phyloP scores from a whole-genome alignment of 2,329 filamentous ascomycete species.

The Cadophora sp. region DNA sequence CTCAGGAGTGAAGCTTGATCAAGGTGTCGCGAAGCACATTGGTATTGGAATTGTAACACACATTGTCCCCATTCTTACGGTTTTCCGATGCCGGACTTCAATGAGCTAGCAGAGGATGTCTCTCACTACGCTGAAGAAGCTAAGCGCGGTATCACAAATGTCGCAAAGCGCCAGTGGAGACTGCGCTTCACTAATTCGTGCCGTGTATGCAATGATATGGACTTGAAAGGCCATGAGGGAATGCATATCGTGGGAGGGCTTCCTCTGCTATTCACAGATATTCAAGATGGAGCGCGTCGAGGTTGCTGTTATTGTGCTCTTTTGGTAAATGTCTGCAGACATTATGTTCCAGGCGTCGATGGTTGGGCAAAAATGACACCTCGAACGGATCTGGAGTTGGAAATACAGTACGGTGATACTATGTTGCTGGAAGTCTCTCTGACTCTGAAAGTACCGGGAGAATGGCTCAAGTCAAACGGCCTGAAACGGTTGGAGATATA shows the following conservation, averaged over 20 bases:
- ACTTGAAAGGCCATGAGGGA: slow-evolving; percentile 1
- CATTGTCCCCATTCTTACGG: not conserved
- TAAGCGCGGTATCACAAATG: not conserved
- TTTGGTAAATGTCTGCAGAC: not conserved
- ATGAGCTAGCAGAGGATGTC: not conserved
- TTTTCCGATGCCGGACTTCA: not conserved
- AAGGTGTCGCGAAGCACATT: not conserved
- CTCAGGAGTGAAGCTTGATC: not conserved
- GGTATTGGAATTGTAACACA: not conserved
- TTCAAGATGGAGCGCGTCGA: slow-evolving; percentile 2
- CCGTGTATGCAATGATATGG: not conserved
- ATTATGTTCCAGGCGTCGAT: not conserved
- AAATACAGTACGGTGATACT: not conserved
- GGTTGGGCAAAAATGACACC: not conserved
- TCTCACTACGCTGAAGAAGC: not conserved
- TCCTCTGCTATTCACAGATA: not conserved
- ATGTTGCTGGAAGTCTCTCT: not conserved
- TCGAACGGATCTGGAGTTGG: not conserved
- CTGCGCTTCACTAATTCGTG: not conserved
- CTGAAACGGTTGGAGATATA: not conserved
- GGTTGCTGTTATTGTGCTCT: not conserved
- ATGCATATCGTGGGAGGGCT: not conserved
- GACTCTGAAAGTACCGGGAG: not conserved
- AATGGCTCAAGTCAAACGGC: not conserved
- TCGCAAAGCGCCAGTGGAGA: slow-evolving; percentile 2